Base-by-base conservation (phyloP, 192 early-diverging fungal species). In the Gorgonomyces haynaldii region DNA sequence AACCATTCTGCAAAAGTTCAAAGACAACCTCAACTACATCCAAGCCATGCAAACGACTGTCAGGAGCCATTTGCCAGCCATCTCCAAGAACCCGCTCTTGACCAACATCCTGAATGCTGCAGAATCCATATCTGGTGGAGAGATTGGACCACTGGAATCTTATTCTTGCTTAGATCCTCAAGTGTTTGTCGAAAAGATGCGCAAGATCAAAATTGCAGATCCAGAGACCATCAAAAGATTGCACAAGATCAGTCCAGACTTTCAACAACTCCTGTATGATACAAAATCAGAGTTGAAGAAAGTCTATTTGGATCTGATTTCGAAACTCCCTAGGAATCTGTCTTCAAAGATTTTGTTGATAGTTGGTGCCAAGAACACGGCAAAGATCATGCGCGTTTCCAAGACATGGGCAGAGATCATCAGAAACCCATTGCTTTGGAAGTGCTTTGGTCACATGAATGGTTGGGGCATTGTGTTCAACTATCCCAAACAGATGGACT, bases 391-490 rank as follows among this genome's bases (percentile, higher is more conserved):
- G n/a, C n/a, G n/a, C n/a, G n/a, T n/a, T n/a, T n/a, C n/a, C n/a
- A n/a, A n/a, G n/a, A n/a, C n/a, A n/a, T n/a, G n/a, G n/a, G n/a
- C n/a, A n/a, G n/a, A n/a, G n/a, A n/a, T n/a, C n/a, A n/a, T n/a
- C n/a, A n/a, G n/a, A n/a, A n/a, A n/a, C n/a, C n/a, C n/a, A n/a
- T n/a, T n/a, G n/a, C n/a, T n/a, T n/a, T n/a, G 53, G 53, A 54
- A 29, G 27, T 53, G 49, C 32, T 15, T 55, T 13, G 25, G 19
- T 25, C 21, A 36, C 20, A 5, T 10, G 9, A 50, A 34, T 22
- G 53, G 53, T 1, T 55, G 53, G 53, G 53, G 53, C 1, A 22
- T 55, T 1, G 1, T 48, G 7, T 55, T 55, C 25, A 9, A 13
- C 12, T 52, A 52, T 29, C 43, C 43, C 1, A 54, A 54, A 6